A percentile compares a stretch with the other conserved stretches of the same genome.
Evolutionary conservation across 495 filamentous ascomycete genomes (phyloP).

Genomic region (Aspergillus ellipticus): DNA sequence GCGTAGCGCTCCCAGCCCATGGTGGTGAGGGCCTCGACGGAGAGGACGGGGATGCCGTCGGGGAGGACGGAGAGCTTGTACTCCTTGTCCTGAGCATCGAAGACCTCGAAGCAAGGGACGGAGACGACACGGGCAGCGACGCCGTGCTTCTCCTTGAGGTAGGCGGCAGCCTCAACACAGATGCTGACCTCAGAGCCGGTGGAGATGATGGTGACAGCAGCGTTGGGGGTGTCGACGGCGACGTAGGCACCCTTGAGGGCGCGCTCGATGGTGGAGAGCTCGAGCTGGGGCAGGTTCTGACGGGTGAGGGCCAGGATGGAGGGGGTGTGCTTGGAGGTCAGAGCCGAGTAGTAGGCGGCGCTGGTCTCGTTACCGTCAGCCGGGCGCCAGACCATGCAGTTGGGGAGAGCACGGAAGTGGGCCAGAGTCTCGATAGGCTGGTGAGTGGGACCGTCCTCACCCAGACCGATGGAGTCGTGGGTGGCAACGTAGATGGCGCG

Average conservation of each 20-base stretch:
- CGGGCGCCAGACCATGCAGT: slow-evolving; percentile 99
- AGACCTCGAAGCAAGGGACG: slow-evolving; percentile 95
- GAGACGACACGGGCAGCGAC: slow-evolving; percentile 91
- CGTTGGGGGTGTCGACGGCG: slow-evolving; percentile 75
- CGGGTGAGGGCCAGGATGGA: slow-evolving; percentile 91
- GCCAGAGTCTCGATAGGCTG: slow-evolving; percentile 99
- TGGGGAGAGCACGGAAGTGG: slow-evolving; percentile 98
- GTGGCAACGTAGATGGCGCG: slow-evolving; percentile 96
- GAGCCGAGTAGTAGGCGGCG: slow-evolving; percentile 93
- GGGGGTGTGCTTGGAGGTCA: slow-evolving; percentile 88
- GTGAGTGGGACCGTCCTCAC: slow-evolving; percentile 98
- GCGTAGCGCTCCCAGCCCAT: slow-evolving; percentile 97
- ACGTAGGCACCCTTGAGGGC: slow-evolving; percentile 95
- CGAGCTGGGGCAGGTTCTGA: slow-evolving; percentile 97
- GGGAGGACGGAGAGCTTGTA: slow-evolving; percentile 89
- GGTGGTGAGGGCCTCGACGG: slow-evolving; percentile 91
- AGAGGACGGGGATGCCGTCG: slow-evolving; percentile 89
- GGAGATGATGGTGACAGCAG: slow-evolving; percentile 84
- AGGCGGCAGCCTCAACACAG: slow-evolving; percentile 85
- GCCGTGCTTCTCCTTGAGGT: slow-evolving; percentile 84
- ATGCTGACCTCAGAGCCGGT: slow-evolving; percentile 96
- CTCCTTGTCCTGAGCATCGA: slow-evolving; percentile 88
- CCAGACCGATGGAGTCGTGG: slow-evolving; percentile 98
- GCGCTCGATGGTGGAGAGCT: slow-evolving; percentile 81
- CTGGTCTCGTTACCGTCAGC: slow-evolving; percentile 98